phyloP scores from a whole-genome alignment of 208 protist species.

The Dictyostelium gargantuum region DNA sequence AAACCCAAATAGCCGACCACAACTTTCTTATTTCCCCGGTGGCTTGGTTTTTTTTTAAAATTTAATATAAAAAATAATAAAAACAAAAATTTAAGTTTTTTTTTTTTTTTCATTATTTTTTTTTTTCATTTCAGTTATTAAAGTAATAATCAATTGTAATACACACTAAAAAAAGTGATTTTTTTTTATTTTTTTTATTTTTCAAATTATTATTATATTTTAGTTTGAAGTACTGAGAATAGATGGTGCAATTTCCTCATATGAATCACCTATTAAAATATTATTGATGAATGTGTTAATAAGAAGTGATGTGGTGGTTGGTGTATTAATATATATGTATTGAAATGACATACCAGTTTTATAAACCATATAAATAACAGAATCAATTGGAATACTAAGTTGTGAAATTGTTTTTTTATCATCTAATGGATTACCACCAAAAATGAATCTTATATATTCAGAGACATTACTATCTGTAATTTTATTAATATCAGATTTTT shows the following conservation, averaged over 20 bases:
- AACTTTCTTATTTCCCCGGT: too few species aligned
- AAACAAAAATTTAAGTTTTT: too few species aligned
- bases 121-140: too few species aligned
- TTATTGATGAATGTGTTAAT: too few species aligned
- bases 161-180: too few species aligned
- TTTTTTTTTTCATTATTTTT: too few species aligned
- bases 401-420: slow-evolving; percentile 45
- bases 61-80: too few species aligned
- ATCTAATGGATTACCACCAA: neutral
- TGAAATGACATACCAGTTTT: slow-evolving; percentile 16
- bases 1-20: too few species aligned
- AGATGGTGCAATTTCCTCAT: slow-evolving; percentile 1
- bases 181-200: neutral
- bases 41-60: too few species aligned
- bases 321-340: too few species aligned
- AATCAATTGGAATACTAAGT: slow-evolving; percentile 24
- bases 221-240: neutral
- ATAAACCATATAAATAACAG: slow-evolving; percentile 50
- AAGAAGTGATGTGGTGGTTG: too few species aligned
- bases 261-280: neutral
- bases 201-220: neutral
- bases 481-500: slow-evolving; percentile 19
- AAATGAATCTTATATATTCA: slow-evolving; percentile 30
- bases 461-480: neutral
- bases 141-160: too few species aligned